Conservation (phyloP, 768 basidiomycete species). For the Tricholomella constricta region DNA sequence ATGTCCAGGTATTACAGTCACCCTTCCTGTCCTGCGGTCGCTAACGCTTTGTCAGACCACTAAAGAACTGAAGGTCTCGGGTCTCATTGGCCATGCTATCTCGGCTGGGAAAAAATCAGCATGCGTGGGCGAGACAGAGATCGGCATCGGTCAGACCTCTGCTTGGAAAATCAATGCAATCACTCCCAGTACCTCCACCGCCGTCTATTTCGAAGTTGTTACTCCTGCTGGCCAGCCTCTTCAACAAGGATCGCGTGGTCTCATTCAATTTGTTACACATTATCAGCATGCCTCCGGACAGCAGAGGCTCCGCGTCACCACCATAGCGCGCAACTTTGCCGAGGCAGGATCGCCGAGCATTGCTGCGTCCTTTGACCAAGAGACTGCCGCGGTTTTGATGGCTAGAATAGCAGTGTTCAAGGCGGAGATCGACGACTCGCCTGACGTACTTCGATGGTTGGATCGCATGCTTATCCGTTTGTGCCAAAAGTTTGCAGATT, state of each 20-base stretch:
- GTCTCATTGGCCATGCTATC: constrained; percentile 96
- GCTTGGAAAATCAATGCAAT: constrained; percentile 97
- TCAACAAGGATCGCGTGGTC: constrained; percentile 85
- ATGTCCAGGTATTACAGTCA: constrained; percentile 73
- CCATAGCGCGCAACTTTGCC: constrained; percentile 95
- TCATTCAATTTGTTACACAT: constrained; percentile 98
- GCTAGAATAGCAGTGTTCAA: constrained; percentile 99
- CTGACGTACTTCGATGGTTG: constrained; percentile 95
- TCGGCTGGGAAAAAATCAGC: constrained; percentile 96
- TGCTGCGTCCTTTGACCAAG: constrained; percentile 95
- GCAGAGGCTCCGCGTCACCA: constrained; percentile 94
- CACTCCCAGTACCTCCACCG: constrained; percentile 83
- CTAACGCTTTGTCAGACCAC: constrained; percentile 65
- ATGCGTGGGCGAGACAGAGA: constrained; percentile 98
- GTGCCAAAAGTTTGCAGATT: constrained; percentile 99
- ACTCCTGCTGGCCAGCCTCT: constrained; percentile 95
- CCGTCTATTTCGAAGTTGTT: constrained; percentile 98
- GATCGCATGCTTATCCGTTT: constrained; percentile 98
- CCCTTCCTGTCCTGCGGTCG: background rate
- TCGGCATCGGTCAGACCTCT: constrained; percentile 97
- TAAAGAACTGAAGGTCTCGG: constrained; percentile 98
- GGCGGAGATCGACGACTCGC: constrained; percentile 97
- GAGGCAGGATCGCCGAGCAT: constrained; percentile 96
- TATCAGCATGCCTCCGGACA: constrained; percentile 98
- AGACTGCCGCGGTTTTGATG: constrained; percentile 97